phyloP scores from a whole-genome alignment of 352 stramenopile genomes.

The Globisporangium rhizosaccharum region DNA sequence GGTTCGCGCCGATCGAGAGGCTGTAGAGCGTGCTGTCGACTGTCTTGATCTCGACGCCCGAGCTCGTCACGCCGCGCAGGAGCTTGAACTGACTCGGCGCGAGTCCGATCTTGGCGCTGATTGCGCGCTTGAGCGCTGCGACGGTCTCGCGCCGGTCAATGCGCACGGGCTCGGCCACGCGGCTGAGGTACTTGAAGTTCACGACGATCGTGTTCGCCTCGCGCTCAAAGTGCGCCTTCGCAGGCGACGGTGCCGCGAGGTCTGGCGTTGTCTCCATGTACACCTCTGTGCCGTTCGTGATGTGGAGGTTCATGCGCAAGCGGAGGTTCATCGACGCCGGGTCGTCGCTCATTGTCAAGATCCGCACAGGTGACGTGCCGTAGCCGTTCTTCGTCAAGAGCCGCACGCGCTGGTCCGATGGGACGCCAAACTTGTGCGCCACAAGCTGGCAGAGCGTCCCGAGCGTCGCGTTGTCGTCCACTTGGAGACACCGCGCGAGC shows the following conservation, averaged over 20 bases:
- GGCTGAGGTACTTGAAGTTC: constrained; percentile 60
- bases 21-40: constrained; percentile 74
- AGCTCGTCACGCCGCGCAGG: constrained; percentile 58
- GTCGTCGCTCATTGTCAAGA: constrained; percentile 54
- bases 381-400: constrained; percentile 73
- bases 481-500: constrained; percentile 55
- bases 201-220: constrained; percentile 77
- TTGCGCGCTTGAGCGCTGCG: constrained; percentile 47
- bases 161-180: constrained; percentile 37
- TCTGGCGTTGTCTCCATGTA: constrained; percentile 68
- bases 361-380: constrained; percentile 52
- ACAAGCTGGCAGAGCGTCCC: constrained; percentile 41
- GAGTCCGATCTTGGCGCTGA: constrained; percentile 41
- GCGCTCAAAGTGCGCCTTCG: constrained; percentile 63
- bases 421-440: constrained; percentile 46
- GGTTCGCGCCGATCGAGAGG: constrained; percentile 63
- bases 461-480: constrained; percentile 57
- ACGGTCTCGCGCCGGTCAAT: constrained; percentile 77
- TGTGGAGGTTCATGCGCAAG: constrained; percentile 54
- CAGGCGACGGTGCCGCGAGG: constrained; percentile 36
- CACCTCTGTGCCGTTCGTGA: constrained; percentile 65
- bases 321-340: constrained; percentile 33
- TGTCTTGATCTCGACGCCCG: constrained; percentile 75
- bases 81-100: constrained; percentile 64
- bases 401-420: constrained; percentile 32